phyloP scores from a whole-genome alignment of 1,284 basidiomycete genomes.

The Ganoderma leucocontextum region DNA sequence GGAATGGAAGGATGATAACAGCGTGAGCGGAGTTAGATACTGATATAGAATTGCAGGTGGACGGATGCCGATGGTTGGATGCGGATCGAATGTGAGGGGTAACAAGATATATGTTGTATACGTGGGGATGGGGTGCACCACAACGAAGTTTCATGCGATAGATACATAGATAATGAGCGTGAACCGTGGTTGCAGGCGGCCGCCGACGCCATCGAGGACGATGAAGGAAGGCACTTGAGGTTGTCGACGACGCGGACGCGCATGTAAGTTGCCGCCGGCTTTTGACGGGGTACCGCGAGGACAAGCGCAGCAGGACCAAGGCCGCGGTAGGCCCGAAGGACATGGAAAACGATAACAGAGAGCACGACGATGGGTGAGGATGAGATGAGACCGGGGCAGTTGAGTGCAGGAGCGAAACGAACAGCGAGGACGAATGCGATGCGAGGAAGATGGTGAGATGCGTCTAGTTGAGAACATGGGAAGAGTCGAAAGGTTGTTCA shows the following conservation, averaged over 20 bases:
- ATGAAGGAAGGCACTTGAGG: background rate
- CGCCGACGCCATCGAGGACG: conserved; percentile 11
- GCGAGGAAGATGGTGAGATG: conserved; percentile 21
- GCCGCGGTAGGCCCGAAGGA: conserved; percentile 6
- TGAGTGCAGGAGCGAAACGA: conserved; percentile 5
- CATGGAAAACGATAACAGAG: conserved; percentile 21
- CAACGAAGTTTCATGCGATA: conserved; percentile 23
- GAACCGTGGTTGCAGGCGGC: conserved; percentile 12
- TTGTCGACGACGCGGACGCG: conserved; percentile 8
- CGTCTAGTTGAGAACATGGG: conserved; percentile 26
- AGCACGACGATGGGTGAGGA: conserved; percentile 31
- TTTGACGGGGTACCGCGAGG: conserved; percentile 19
- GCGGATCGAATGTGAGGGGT: conserved; percentile 19
- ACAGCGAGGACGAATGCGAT: conserved; percentile 23
- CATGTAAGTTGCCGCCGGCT: conserved; percentile 13
- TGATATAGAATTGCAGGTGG: conserved; percentile 30
- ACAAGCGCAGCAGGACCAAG: conserved; percentile 5
- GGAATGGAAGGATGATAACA: conserved; percentile 23
- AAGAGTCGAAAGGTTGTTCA: conserved; percentile 20
- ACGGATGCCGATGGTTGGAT: conserved; percentile 25
- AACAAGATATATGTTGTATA: conserved; percentile 8
- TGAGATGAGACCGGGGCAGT: conserved; percentile 10
- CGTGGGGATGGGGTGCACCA: background rate
- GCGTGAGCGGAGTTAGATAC: conserved; percentile 34
- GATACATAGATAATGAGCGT: conserved; percentile 25